Base-by-base conservation (phyloP, 345 rosid species). In the Erucastrum elatum region DNA sequence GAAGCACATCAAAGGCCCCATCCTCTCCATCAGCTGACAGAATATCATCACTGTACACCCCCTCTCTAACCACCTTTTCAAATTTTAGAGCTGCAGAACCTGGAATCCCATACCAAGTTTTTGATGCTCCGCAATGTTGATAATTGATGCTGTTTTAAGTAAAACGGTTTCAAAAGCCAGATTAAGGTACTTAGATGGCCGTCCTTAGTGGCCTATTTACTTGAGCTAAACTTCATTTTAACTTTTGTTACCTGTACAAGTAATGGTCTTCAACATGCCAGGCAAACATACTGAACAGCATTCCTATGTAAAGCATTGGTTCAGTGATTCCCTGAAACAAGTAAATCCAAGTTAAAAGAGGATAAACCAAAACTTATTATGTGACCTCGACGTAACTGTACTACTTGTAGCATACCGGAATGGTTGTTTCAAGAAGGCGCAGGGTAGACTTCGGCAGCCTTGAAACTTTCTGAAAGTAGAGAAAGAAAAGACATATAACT, bases 221-320 rank as follows among this genome's bases (percentile, higher is more conserved):
- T 55, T 4, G 75, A 65, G 69, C 76, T 37, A 70, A 64, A 6
- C 8, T 51, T n/a, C 8, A n/a, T n/a, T 30, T 74, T 7, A 65
- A 71, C 58, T 37, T 2, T 37, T 37, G 11, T 70, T 88, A 96
- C 99, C 99, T 96, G 80, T 93, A 96, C 85, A 96, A 82, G 81
- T 91, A 96, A 82, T 96, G 99, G 84, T 93, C 99, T 82, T 96
- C 99, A 71, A 96, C 99, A 63, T 96, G 99, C 99, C 99, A 96
- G 49, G 99, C 99, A 88, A 96, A 96, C 87, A 93, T 84, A 73
- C 99, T 93, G 84, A 96, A 96, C 30, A 96, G 87, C 99, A 96
- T 96, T 80, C 98, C 99, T 13, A 96, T 90, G 87, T 96, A 96
- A 84, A 96, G 97, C 99, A 96, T 96, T n/a, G 99, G 99, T 61